phyloP scores from a whole-genome alignment of 257 asterid species.

The Jacaranda copaia region DNA sequence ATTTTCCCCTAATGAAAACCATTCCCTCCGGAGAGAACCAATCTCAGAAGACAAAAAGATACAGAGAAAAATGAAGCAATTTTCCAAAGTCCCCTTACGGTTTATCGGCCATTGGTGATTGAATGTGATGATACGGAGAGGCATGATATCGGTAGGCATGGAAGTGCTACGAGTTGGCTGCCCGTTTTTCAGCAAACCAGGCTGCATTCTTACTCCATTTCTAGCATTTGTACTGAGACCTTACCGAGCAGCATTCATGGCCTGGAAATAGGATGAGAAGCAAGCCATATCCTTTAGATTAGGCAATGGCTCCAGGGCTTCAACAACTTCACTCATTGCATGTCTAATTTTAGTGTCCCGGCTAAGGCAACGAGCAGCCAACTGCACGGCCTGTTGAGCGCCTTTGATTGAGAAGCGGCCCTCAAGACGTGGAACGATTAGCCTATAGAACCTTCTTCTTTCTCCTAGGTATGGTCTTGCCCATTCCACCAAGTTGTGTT shows the following conservation, averaged over 20 bases:
- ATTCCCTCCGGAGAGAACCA: conserved; percentile 20
- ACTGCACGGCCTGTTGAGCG: conserved; percentile 61
- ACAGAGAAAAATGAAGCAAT: conserved; percentile 27
- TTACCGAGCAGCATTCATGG: conserved; percentile 54
- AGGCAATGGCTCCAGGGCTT: conserved; percentile 68
- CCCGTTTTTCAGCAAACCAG: conserved; percentile 40
- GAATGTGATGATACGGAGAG: conserved; percentile 51
- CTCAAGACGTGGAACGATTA: conserved; percentile 75
- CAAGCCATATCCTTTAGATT: conserved; percentile 65
- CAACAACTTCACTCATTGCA: conserved; percentile 76
- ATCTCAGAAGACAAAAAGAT: conserved; percentile 11
- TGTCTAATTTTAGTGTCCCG: conserved; percentile 74
- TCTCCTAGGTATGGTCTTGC: conserved; percentile 69
- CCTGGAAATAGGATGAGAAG: conserved; percentile 67
- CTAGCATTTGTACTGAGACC: conserved; percentile 37
- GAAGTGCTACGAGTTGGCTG: conserved; percentile 56
- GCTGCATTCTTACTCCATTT: conserved; percentile 48
- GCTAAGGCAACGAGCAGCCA: conserved; percentile 80
- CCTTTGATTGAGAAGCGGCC: conserved; percentile 75
- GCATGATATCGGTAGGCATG: conserved; percentile 49
- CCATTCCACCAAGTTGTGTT: conserved; percentile 83
- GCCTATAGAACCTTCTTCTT: conserved; percentile 57
- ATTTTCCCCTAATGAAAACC: too few relatives aligned
- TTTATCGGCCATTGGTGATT: conserved; percentile 54
- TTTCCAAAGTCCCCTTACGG: background rate